Base-by-base conservation (phyloP, 1,139 yeast species). In the Blastobotrys ciferrii region DNA sequence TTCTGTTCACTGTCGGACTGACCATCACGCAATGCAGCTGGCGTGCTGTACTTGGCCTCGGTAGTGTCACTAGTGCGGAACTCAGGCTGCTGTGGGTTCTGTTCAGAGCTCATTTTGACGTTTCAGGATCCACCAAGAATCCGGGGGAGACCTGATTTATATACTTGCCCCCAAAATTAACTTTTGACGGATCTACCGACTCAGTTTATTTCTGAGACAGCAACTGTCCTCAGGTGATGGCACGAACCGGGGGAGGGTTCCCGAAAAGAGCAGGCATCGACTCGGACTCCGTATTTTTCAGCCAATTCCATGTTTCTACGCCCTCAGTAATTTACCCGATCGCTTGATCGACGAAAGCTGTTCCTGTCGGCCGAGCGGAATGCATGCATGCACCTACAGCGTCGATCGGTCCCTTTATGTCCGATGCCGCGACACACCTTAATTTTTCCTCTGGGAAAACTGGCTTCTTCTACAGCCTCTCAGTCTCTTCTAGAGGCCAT, bases 141-240 rank as follows among this genome's bases (percentile, higher is more conserved):
- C n/a, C n/a, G 33, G 33, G 33, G 14, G 5, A n/a, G 40, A 28
- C 28, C 25, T 36, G 19, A 4, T 36, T 18, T 36, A 36, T 7
- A 36, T 36, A 36, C 40, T 19, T 19, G 13, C 14, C 15, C 28
- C 13, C 5, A 9, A 23, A 14, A 6, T 33, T n/a, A 33, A 33
- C 18, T 14, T 33, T 33, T 33, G 20, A 14, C 28, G 25, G 28
- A 23, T 23, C 9, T 23, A 23, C 28, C 9, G 28, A 23, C 28
- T 23, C 28, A 6, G 28, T 23, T 23, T 23, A 9, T 11, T 18
- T 36, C 14, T 36, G 40, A 36, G 40, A 36, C 40, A 36, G 40
- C 40, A 36, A 23, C 9, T 33, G 17, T 11, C 40, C 40, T 36
- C 40, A 36, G 28, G 13, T 36, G 40, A 36, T 36, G 25, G 4